Evolutionary conservation across 345 rosid species (phyloP), one percentile per base, ranked within the genome.

Genomic region (Salix dunnii): DNA sequence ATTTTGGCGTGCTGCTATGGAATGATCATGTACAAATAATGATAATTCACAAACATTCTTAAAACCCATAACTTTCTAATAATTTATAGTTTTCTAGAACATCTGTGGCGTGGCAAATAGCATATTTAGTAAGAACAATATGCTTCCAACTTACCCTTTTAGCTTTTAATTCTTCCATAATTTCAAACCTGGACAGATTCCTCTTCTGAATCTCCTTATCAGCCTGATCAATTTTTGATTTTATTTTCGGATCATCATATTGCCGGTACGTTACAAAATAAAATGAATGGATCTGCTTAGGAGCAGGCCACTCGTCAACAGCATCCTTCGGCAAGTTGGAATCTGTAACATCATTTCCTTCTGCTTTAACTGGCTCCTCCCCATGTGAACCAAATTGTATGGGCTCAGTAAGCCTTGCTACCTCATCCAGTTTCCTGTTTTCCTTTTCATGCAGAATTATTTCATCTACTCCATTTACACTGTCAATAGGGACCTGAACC

Each of bases 281-380:
- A 79, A 90, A 93, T 55, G 78, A 28, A 78, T 88, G 91, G 77
- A 88, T 85, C 90, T 89, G 89, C 82, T 73, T 82, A 8, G 84
- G 83, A 20, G 84, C 92, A 72, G 99, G 96, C 99, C 99, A 95
- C 78, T 95, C 98, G 21, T 86, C 96, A 13, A 49, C 85, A 2
- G 88, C 96, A 81, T 93, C 88, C 85, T 82, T 89, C 0, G 92
- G 98, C 55, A 81, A 79, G 66, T 83, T 86, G 76, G 88, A 72
- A 70, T 51, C 78, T 3, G 85, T 71, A 67, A 76, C 90, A 74
- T 79, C 85, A n/a, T 31, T 81, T 61, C 74, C 88, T 69, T 89
- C 89, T 20, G 80, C 89, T 67, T 82, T 77, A 35, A 43, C 86
- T 9, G 82, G 83, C 12, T 82, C 92, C 78, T 87, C 88, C 28